Evolutionary conservation across 345 rosid species (phyloP), one percentile per base, ranked within the genome.

Genomic region (Corymbia maculata): DNA sequence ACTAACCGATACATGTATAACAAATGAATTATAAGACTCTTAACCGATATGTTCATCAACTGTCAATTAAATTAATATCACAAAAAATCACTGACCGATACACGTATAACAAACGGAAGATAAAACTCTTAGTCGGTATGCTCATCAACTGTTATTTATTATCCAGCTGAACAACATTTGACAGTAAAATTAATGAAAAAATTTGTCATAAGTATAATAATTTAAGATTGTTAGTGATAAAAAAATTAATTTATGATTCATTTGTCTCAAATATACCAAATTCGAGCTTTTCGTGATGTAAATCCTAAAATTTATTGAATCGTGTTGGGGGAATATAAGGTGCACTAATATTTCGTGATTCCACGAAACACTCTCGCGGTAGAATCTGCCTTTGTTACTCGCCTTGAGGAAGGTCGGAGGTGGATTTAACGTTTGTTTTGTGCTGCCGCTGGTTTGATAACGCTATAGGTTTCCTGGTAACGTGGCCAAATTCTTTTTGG

Each of bases 71-170:
- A 21, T 21, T 55, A 8, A 55, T 21, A 21, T 55, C 26, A 55
- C 8, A 21, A 21, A 8, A 53, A 55, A 55, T 55, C 4, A 55
- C 8, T 7, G 21, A 8, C 2, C 21, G 4, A 55, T 21, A 55
- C 19, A 55, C 11, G 0, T 21, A 55, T 3, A 5, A 55, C 26
- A 55, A 55, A 55, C 21, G 8, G 28, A 55, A 2, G 22, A 11
- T 4, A 4, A 9, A 55, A 55, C 1, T 0, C 0, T 2, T 3
- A 8, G 22, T 55, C 8, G 22, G 2, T 3, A 55, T 55, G 22
- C 2, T 5, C 12, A 19, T 55, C 0, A 55, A 55, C 1, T 55
- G 2, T 0, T 0, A 55, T 12, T 11, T 8, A 6, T 55, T 55
- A 2, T 22, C 10, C 3, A 55, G 3, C 21, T 55, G 1, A 55